These are phyloP conservation scores for Candida insectalens DNA, from an alignment of 805 yeast genomes.

Conservation along the genomic window DNA sequence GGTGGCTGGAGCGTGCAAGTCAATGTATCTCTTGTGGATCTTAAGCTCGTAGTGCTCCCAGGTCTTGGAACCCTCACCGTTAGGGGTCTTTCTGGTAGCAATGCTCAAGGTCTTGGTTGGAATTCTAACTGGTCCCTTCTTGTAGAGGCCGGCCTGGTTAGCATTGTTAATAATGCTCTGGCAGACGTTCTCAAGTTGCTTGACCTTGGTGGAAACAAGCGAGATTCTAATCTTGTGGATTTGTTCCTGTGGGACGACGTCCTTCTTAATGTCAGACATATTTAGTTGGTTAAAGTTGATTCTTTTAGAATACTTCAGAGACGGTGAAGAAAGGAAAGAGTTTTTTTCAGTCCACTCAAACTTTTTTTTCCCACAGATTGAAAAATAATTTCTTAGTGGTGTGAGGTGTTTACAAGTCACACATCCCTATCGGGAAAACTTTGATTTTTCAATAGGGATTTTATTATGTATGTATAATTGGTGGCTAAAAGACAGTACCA, in stretches of 20 bases:
- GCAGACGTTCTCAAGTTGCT: constrained; percentile 95
- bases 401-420: too few relatives aligned
- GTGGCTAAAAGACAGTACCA: constrained; percentile 48
- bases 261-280: constrained; percentile 86
- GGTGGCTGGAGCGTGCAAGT: constrained; percentile 93
- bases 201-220: constrained; percentile 97
- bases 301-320: constrained; percentile 13
- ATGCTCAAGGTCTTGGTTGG: constrained; percentile 98
- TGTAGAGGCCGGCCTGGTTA: constrained; percentile 66
- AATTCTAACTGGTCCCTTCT: constrained; percentile 99
- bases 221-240: constrained; percentile 98
- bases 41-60: constrained; percentile 99
- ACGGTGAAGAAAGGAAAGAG: constrained; percentile 21
- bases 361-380: neutral
- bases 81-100: constrained; percentile 99
- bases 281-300: constrained; percentile 11
- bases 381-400: neutral
- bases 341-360: neutral
- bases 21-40: constrained; percentile 99
- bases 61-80: constrained; percentile 99
- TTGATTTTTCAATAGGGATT: too few relatives aligned
- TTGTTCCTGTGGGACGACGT: constrained; percentile 72
- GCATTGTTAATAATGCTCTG: constrained; percentile 86
- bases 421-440: too few relatives aligned
- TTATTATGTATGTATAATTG: neutral